Base-by-base conservation (phyloP, 1,284 basidiomycete species). In the Boletellus sp. region DNA sequence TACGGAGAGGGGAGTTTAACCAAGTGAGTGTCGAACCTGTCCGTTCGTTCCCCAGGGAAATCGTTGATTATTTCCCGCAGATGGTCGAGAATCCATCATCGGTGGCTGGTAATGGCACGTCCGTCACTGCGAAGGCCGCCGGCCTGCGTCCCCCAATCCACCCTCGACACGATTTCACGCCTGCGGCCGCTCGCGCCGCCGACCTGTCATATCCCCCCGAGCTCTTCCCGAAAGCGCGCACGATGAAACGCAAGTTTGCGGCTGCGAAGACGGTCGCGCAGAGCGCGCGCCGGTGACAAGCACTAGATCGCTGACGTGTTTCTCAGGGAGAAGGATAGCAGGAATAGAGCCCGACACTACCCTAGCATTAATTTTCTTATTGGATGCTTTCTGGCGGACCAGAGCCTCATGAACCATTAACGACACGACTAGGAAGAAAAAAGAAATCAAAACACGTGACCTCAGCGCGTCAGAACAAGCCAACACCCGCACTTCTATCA, bases 161-260 rank as follows among this genome's bases (percentile, higher is more conserved):
- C 69, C 5, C 57, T 75, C 24, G 54, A 62, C 36, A 59, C 49
- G 15, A 72, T 79, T 18, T 52, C 62, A 12, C 54, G 59, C 26
- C 64, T 75, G 16, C 62, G 63, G n/a, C n/a, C n/a, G n/a, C n/a
- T 57, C 58, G 54, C 3, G 60, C 64, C 12, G 68, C 72, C 5
- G 71, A 78, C 60, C 65, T 76, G 38, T 64, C 71, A 6, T 63
- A 68, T 44, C 68, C 69, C 12, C 63, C 67, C 1, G 68, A 71
- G 49, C 52, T 57, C 16, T 77, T 67, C 52, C 61, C 66, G 0
- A 35, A 51, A 21, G 67, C 76, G 2, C 74, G 77, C 22, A 36
- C 58, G 10, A 61, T 85, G 51, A 80, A 78, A 8, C 82, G 96
- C 18, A 88, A 19, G 26, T 47, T 36, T 32, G 30, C n/a, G n/a